phyloP scores from a whole-genome alignment of 179 eudicot genomes.

The Silene coronaria region DNA sequence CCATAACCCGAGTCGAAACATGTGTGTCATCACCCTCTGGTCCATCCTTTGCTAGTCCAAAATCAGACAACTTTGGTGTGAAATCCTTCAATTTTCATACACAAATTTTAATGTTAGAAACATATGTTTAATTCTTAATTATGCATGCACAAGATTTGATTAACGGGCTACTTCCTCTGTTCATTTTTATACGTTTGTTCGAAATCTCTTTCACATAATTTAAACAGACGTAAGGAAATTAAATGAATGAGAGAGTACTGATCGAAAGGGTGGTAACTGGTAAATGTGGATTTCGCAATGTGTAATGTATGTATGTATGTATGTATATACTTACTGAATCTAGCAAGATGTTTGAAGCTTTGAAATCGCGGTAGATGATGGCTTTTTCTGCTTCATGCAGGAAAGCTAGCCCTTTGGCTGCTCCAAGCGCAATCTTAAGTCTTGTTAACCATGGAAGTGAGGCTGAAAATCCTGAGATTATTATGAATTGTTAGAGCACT shows the following conservation, averaged over 20 bases:
- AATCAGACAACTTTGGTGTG: constrained; percentile 43
- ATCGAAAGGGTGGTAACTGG: neutral
- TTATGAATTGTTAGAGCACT: too few relatives aligned
- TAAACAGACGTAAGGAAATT: too few relatives aligned
- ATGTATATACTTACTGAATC: constrained; percentile 33
- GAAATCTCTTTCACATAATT: too few relatives aligned
- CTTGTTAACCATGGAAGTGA: constrained; percentile 48
- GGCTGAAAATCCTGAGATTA: constrained; percentile 35
- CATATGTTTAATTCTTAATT: neutral
- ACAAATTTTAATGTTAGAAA: constrained; percentile 14
- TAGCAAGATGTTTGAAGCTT: constrained; percentile 42
- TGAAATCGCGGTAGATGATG: constrained; percentile 41
- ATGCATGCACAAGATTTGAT: neutral
- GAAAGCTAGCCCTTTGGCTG: constrained; percentile 47
- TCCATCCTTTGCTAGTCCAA: constrained; percentile 45
- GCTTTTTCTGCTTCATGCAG: constrained; percentile 44
- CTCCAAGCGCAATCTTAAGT: constrained; percentile 40
- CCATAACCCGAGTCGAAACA: constrained; percentile 43
- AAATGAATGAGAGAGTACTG: too few relatives aligned
- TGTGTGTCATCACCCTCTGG: constrained; percentile 50
- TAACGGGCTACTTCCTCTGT: too few relatives aligned
- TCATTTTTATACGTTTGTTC: too few relatives aligned
- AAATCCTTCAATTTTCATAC: constrained; percentile 28
- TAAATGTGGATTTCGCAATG: neutral
- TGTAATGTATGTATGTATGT: neutral